These are phyloP conservation scores for Dittrichia graveolens DNA, from an alignment of 129 eudicot species.

Conservation along the genomic window DNA sequence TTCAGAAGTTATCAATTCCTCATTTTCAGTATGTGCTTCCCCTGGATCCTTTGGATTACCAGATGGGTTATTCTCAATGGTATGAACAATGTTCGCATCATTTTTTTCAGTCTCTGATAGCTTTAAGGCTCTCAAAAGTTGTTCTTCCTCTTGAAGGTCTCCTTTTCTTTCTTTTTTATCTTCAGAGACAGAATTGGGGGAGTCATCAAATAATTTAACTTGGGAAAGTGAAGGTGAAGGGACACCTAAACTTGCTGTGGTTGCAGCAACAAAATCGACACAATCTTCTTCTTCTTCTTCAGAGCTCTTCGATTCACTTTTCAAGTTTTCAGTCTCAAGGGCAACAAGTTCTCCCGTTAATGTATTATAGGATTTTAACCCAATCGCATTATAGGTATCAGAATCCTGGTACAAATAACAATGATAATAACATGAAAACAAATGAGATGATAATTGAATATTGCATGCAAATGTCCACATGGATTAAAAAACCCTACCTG, in stretches of 20 bases:
- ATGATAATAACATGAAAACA: slow-evolving; percentile 3
- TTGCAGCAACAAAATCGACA: slow-evolving; percentile 95
- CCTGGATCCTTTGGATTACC: slow-evolving; percentile 37
- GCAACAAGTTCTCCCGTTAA: slow-evolving; percentile 85
- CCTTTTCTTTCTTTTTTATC: slow-evolving; percentile 55
- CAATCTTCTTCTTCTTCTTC: slow-evolving; percentile 64
- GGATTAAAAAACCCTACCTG: slow-evolving; percentile 56
- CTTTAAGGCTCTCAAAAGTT: slow-evolving; percentile 62
- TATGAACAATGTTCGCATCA: slow-evolving; percentile 24
- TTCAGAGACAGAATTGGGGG: slow-evolving; percentile 41
- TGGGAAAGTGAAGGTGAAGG: slow-evolving; percentile 82
- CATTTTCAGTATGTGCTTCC: slow-evolving; percentile 29
- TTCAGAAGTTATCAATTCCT: slow-evolving; percentile 38
- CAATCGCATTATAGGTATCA: slow-evolving; percentile 70
- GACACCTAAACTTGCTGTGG: slow-evolving; percentile 84
- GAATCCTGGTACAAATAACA: slow-evolving; percentile 49
- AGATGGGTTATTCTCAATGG: slow-evolving; percentile 18
- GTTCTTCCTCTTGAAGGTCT: slow-evolving; percentile 81
- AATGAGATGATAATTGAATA: neutral
- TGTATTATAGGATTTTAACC: slow-evolving; percentile 83
- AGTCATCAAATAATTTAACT: slow-evolving; percentile 66
- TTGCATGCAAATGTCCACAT: slow-evolving; percentile 12
- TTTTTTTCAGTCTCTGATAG: slow-evolving; percentile 51
- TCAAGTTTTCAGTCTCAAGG: slow-evolving; percentile 58
- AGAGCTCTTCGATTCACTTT: slow-evolving; percentile 38